Evolutionary conservation across 495 filamentous ascomycete species (phyloP), one percentile per base, ranked within the genome.

Genomic region (Podospora pseudocomata): DNA sequence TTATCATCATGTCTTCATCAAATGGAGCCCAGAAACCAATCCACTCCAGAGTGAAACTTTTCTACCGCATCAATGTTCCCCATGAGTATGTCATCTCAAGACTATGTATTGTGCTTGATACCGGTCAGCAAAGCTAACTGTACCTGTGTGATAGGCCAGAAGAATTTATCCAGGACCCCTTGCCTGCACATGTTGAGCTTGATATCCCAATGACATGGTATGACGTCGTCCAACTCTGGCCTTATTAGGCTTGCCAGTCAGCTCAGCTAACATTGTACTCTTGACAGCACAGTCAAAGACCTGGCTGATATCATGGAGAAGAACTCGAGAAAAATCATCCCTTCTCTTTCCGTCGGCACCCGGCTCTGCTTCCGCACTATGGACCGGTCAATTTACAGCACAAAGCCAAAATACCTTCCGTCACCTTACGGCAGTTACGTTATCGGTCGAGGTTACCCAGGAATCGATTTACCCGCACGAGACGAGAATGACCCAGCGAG

Each of bases 1-100:
- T 49, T 13, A 49, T 16, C 39, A 49, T 11, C 39, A 49, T 49
- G 39, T 49, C 39, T 13, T 49, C 39, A 49, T 49, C 39, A 9
- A 11, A 49, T 49, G 39, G 13, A 16, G 6, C 39, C 5, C 6
- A 39, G 34, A 5, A 39, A 16, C 39, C 39, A 5, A 49, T 11
- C 95, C 95, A 54, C 97, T 97, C 82, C 88, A 94, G 74, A 7
- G 84, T 99, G 18, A 94, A 91, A 76, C 87, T 97, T 72, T 97
- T 94, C 83, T 96, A 96, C 80, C 86, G 88, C 67, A 84, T 80
- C 6, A 86, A 89, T 72, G 84, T 83, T 57, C 96, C 89, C 72
- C 91, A 94, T 82, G 83, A 86, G 89, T 90, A 85, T 60, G 70
- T 20, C 62, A 26, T 62, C 6, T 32, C 30, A 32, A 4, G 30